A percentile compares a stretch with the other conserved stretches of the same genome.
Evolutionary conservation across 352 stramenopile genomes (phyloP).

Genomic region (Aphanomyces invadans): DNA sequence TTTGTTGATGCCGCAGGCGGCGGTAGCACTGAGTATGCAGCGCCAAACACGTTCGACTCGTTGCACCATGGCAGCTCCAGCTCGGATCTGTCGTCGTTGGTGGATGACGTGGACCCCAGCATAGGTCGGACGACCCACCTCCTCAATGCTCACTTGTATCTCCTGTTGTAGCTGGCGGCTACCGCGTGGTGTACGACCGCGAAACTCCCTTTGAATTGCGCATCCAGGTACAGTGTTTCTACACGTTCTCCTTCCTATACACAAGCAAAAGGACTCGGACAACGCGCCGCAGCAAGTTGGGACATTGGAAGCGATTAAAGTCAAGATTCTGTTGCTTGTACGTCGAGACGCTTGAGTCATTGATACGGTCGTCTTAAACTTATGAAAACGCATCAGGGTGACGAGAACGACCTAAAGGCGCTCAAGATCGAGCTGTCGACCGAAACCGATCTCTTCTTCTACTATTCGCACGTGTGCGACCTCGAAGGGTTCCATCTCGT

Average conservation of each 20-base stretch:
- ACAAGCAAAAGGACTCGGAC: constrained; percentile 44
- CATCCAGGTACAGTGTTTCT: constrained; percentile 56
- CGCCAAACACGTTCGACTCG: constrained; percentile 22
- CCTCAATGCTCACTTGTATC: constrained; percentile 1
- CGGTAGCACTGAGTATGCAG: not conserved
- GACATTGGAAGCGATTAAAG: constrained; percentile 91
- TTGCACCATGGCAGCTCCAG: constrained; percentile 19
- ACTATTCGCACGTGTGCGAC: constrained; percentile 88
- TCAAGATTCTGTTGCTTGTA: constrained; percentile 89
- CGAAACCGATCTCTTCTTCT: constrained; percentile 91
- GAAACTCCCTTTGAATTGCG: constrained; percentile 88
- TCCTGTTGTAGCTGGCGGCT: constrained; percentile 48
- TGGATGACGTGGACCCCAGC: constrained; percentile 74
- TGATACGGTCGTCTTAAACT: constrained; percentile 10
- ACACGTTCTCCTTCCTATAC: not conserved
- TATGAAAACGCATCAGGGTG: constrained; percentile 41
- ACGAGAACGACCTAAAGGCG: constrained; percentile 72
- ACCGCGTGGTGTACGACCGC: constrained; percentile 85
- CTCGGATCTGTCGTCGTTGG: constrained; percentile 13
- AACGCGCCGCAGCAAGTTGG: constrained; percentile 85
- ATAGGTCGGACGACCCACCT: constrained; percentile 35
- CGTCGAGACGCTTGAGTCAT: not conserved
- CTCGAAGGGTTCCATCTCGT: constrained; percentile 80
- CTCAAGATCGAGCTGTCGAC: constrained; percentile 88
- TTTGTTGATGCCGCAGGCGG: constrained; percentile 5